These are phyloP conservation scores for Paraphaeosphaeria minitans DNA, from an alignment of 2,329 filamentous ascomycete genomes.

Conservation along the genomic window DNA sequence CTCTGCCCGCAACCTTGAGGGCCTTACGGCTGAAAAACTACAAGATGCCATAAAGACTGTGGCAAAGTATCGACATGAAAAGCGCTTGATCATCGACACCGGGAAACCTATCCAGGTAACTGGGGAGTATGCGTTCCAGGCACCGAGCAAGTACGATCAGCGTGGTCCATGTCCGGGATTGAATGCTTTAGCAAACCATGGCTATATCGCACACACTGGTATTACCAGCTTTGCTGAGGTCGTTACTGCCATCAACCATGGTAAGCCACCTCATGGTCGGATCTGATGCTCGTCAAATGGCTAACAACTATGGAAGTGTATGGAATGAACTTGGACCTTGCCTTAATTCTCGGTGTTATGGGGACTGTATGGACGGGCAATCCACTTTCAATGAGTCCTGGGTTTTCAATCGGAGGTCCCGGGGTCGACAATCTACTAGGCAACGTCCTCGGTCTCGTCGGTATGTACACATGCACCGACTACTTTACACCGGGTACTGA, in stretches of 20 bases:
- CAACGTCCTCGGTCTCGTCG: conserved; percentile 50
- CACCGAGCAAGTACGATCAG: conserved; percentile 35
- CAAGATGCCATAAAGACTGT: no score
- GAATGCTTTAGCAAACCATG: conserved; percentile 47
- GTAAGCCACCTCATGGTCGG: background rate
- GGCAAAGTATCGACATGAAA: no score
- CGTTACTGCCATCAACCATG: background rate
- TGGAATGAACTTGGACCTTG: conserved; percentile 52
- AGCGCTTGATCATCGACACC: no score
- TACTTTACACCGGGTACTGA: background rate
- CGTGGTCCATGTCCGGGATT: conserved; percentile 47
- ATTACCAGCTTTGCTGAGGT: conserved; percentile 24
- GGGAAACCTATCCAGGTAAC: no score
- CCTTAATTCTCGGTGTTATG: conserved; percentile 49
- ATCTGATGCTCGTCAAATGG: background rate
- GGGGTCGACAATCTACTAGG: conserved; percentile 48
- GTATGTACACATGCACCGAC: conserved; percentile 29
- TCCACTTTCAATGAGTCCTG: conserved; percentile 54
- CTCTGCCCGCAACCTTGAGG: no score
- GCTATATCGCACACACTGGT: conserved; percentile 22
- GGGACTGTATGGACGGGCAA: conserved; percentile 58
- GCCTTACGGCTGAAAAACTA: no score
- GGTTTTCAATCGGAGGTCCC: conserved; percentile 57
- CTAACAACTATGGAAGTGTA: conserved; percentile 23
- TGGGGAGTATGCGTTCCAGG: background rate